Evolutionary conservation across 305 asterid genomes (phyloP).

Genomic region (Stenogyne calaminthoides): DNA sequence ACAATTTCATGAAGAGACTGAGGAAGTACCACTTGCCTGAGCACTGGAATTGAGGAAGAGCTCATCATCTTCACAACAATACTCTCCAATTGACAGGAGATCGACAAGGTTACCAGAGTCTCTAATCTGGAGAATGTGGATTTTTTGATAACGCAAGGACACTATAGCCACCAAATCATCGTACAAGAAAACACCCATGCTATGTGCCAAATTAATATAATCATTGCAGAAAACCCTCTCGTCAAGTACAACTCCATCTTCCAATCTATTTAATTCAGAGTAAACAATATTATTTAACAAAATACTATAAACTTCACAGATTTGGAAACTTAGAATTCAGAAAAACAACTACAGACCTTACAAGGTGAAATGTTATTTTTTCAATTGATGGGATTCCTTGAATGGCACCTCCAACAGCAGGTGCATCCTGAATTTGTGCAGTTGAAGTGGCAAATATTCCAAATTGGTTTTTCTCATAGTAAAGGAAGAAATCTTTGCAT

Average conservation of each 20-base stretch:
- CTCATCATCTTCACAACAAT: conserved; percentile 95
- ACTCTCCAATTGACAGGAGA: conserved; percentile 80
- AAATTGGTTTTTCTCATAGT: conserved; percentile 64
- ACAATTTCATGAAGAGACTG: conserved; percentile 30
- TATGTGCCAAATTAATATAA: conserved; percentile 85
- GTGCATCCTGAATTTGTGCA: conserved; percentile 78
- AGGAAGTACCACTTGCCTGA: conserved; percentile 73
- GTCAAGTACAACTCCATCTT: conserved; percentile 83
- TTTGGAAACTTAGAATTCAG: conserved; percentile 27
- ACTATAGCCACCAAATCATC: conserved; percentile 94
- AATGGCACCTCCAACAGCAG: conserved; percentile 87
- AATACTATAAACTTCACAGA: not conserved
- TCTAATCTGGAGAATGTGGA: conserved; percentile 92
- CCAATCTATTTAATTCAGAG: conserved; percentile 56
- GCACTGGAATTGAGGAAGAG: conserved; percentile 78
- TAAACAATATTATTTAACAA: conserved; percentile 25
- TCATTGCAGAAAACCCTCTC: conserved; percentile 85
- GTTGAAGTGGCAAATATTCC: conserved; percentile 96
- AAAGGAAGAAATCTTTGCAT: conserved; percentile 94
- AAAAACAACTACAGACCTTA: conserved; percentile 60
- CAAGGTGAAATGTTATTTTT: conserved; percentile 87
- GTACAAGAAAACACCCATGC: conserved; percentile 87
- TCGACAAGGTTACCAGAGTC: conserved; percentile 93
- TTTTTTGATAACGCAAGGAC: conserved; percentile 88
- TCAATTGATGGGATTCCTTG: conserved; percentile 89